Base-by-base conservation (phyloP, 305 asterid genomes). In the Andrographis paniculata region DNA sequence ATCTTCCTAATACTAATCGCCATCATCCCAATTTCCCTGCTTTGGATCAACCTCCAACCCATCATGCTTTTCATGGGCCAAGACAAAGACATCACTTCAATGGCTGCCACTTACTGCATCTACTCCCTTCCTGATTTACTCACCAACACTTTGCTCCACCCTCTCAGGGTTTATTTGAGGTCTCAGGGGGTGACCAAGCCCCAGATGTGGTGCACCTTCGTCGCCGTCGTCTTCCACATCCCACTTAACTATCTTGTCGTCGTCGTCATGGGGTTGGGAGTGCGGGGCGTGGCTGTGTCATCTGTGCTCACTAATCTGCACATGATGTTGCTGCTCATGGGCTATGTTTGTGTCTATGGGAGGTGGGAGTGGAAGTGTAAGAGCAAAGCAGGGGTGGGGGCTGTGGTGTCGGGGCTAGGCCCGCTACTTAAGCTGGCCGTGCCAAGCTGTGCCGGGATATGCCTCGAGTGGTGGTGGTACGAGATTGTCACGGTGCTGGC, bases 151-250 rank as follows among this genome's bases (percentile, higher is more conserved):
- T 41, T 87, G 45, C 36, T 87, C 28, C 96, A 87, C 63, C 96
- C 96, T 0, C 35, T 87, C 50, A 64, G 87, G 37, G 94, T 87
- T 13, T 83, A 80, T 20, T 48, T 87, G 36, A 55, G 96, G 62
- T 83, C 96, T 5, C 96, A 87, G n/a, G 96, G 94, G 45, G 87
- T 87, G 46, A 87, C 94, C 9, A 72, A 76, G 41, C 96, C 96
- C 0, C 96, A 83, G 50, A 78, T 83, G 93, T 80, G 89, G 93
- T 83, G 94, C 65, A 83, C 93, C 1, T 48, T 87, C 13, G 42
- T 64, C 31, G 94, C 94, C 1, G 89, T 83, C 30, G 18, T 57
- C 16, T 80, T 87, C 41, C 96, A 87, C 39, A 61, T 83, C 9
- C 96, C 96, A 1, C 48, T 87, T 45, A 87, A 87, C 31, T 83